Conservation (phyloP, 2,329 filamentous ascomycete genomes). For the Aquanectria penicillioides region DNA sequence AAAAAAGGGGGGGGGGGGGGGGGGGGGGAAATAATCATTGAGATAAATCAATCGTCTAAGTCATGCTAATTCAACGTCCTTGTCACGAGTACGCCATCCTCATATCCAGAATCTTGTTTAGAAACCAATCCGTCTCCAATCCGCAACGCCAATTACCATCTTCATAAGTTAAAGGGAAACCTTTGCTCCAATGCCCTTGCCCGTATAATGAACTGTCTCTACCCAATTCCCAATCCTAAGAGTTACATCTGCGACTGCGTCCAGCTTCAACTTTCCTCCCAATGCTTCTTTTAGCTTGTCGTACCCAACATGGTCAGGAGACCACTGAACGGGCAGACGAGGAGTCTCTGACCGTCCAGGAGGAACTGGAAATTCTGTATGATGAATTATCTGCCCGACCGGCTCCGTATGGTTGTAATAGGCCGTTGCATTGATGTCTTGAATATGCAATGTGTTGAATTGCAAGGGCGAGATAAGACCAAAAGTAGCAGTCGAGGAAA, state of each 20-base stretch:
- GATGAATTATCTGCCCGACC: conserved; percentile 81
- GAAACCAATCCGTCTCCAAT: conserved; percentile 26
- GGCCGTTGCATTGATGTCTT: conserved; percentile 83
- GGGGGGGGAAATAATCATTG: too few species aligned
- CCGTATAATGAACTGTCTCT: conserved; percentile 76
- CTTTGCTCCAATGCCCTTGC: conserved; percentile 75
- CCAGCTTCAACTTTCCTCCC: conserved; percentile 81
- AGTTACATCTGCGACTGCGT: conserved; percentile 79
- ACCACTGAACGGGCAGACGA: conserved; percentile 84
- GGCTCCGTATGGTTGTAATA: conserved; percentile 83
- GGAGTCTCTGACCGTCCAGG: conserved; percentile 80
- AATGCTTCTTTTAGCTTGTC: conserved; percentile 82
- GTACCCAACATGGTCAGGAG: conserved; percentile 80
- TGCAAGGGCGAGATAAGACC: conserved; percentile 81
- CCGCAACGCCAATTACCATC: conserved; percentile 10
- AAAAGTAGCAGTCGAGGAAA: conserved; percentile 88
- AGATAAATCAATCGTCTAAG: too few species aligned
- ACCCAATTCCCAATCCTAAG: conserved; percentile 80
- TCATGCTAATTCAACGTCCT: too few species aligned
- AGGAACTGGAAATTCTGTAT: conserved; percentile 77
- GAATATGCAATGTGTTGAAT: conserved; percentile 79
- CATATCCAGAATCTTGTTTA: too few species aligned
- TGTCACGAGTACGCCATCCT: too few species aligned
- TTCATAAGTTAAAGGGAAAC: conserved; percentile 43
- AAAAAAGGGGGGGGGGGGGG: too few species aligned